phyloP scores from a whole-genome alignment of 2,329 filamentous ascomycete species.

The Fusarium siculi region DNA sequence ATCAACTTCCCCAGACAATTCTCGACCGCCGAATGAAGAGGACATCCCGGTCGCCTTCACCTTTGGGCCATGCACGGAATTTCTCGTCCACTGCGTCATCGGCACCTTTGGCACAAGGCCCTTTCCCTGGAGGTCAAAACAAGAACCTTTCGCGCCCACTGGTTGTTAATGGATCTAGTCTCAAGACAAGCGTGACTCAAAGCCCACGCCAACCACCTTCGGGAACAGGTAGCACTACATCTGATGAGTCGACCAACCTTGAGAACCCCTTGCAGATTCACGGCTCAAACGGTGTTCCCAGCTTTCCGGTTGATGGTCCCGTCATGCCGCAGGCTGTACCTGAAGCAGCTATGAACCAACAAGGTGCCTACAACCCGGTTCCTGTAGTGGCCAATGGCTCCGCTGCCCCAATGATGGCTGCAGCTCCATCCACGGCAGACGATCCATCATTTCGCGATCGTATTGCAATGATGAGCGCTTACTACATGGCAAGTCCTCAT shows the following conservation, averaged over 20 bases:
- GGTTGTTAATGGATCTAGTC: constrained; percentile 62
- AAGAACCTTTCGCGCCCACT: constrained; percentile 57
- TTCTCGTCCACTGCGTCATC: constrained; percentile 55
- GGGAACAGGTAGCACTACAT: constrained; percentile 22
- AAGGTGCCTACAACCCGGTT: constrained; percentile 37
- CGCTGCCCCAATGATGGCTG: constrained; percentile 37
- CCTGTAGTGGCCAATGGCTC: constrained; percentile 53
- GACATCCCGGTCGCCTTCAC: constrained; percentile 66
- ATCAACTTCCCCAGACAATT: constrained; percentile 64
- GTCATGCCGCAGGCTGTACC: constrained; percentile 7
- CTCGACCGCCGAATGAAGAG: constrained; percentile 64
- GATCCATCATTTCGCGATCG: constrained; percentile 56
- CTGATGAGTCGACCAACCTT: constrained; percentile 40
- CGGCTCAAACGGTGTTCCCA: constrained; percentile 18
- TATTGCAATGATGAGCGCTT: constrained; percentile 53
- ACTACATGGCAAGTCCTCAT: constrained; percentile 44
- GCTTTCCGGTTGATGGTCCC: constrained; percentile 27
- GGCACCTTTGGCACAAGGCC: constrained; percentile 51
- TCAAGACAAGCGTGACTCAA: constrained; percentile 49
- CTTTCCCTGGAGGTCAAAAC: constrained; percentile 51
- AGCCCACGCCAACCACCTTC: constrained; percentile 35
- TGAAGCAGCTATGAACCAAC: constrained; percentile 31
- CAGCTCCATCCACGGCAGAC: constrained; percentile 43
- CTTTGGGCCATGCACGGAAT: constrained; percentile 61
- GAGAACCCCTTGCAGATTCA: constrained; percentile 47